Conservation (phyloP, 2,329 filamentous ascomycete genomes). For the Colletotrichum lentis region DNA sequence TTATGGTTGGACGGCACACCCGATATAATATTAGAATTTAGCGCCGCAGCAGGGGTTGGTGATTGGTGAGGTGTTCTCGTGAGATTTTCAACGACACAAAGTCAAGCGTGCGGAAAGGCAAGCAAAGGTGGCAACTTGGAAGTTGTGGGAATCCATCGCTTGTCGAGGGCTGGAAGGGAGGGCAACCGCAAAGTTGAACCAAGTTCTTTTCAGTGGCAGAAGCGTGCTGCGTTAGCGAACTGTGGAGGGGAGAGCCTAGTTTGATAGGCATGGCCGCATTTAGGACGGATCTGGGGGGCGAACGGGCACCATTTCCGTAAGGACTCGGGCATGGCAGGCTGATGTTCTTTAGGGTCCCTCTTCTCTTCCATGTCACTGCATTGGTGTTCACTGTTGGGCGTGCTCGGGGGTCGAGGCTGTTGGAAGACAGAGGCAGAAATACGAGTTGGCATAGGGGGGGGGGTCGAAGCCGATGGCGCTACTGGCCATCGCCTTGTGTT, state of each 20-base stretch:
- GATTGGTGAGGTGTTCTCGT: slow-evolving; percentile 3
- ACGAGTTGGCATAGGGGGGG: not conserved
- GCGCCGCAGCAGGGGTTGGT: slow-evolving; percentile 12
- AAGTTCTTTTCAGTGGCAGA: slow-evolving; percentile 23
- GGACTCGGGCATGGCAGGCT: slow-evolving; percentile 5
- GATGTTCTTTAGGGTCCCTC: slow-evolving; percentile 24
- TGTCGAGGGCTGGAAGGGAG: not conserved
- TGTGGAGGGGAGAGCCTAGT: slow-evolving; percentile 1
- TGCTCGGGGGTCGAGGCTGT: slow-evolving; percentile 16
- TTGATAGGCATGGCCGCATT: slow-evolving; percentile 24
- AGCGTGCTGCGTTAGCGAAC: slow-evolving; percentile 20
- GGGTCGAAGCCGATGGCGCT: slow-evolving; percentile 15
- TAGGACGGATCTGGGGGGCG: slow-evolving; percentile 25
- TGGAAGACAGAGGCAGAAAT: slow-evolving; percentile 19
- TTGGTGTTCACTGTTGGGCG: slow-evolving; percentile 8
- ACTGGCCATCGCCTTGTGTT: slow-evolving; percentile 20
- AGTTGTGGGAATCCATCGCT: not conserved
- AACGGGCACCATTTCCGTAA: slow-evolving; percentile 32
- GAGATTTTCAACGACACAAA: not conserved
- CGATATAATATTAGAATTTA: slow-evolving; percentile 5
- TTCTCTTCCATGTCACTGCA: slow-evolving; percentile 26
- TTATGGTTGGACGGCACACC: slow-evolving; percentile 11
- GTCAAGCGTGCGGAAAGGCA: not conserved
- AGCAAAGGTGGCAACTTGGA: slow-evolving; percentile 18
- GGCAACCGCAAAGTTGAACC: not conserved